Conservation (phyloP, 2,329 filamentous ascomycete species). For the Epichloe elymi region DNA sequence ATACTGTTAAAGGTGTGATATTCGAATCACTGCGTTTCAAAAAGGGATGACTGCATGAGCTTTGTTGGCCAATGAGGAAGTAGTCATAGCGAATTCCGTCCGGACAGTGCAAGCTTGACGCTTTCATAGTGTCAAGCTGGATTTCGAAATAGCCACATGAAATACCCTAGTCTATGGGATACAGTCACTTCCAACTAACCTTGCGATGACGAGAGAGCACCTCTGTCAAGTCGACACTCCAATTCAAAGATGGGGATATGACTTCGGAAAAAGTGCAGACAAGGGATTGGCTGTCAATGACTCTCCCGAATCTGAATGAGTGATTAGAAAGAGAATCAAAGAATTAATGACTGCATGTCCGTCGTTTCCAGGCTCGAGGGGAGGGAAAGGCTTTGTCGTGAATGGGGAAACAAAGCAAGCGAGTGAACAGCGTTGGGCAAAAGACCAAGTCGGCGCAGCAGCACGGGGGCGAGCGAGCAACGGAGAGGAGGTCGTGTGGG, state of each 20-base stretch:
- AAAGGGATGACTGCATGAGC: neutral
- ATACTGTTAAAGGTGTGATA: neutral
- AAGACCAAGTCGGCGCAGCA: conserved; percentile 4
- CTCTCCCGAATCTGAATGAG: conserved; percentile 6
- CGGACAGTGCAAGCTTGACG: neutral
- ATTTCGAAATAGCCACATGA: neutral
- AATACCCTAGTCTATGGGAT: neutral
- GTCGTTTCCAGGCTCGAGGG: neutral
- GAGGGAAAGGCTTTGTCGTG: neutral
- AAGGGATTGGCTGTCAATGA: conserved; percentile 6
- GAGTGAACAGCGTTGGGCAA: conserved; percentile 3
- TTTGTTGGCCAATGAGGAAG: neutral
- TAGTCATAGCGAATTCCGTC: neutral
- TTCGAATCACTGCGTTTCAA: neutral
- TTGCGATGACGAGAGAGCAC: conserved; percentile 8
- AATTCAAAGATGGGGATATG: neutral
- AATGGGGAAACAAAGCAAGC: conserved; percentile 6
- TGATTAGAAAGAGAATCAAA: conserved; percentile 3
- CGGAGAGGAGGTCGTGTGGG: conserved; percentile 10
- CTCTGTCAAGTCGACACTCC: conserved; percentile 7
- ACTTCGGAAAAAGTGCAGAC: conserved; percentile 2
- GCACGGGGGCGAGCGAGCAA: conserved; percentile 4
- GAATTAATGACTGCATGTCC: neutral
- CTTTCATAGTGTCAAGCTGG: neutral
- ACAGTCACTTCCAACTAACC: conserved; percentile 8